These are phyloP conservation scores for Apiotrichum sp. DNA, from an alignment of 1,284 basidiomycete genomes.

Conservation along the genomic window DNA sequence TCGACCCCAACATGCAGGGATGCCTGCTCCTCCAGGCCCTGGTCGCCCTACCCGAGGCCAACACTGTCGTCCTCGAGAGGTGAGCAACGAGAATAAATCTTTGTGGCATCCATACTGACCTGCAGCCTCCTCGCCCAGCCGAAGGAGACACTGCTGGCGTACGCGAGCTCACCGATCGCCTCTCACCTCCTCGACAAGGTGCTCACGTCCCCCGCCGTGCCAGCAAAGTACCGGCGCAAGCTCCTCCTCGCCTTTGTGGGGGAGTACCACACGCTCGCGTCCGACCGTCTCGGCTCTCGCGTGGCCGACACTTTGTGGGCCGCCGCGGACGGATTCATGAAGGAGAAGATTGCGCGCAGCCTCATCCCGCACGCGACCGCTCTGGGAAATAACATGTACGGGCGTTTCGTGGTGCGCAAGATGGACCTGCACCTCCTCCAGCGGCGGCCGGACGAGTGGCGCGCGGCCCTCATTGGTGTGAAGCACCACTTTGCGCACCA, in stretches of 20 bases:
- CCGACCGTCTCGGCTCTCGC: conserved; percentile 80
- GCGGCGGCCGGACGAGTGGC: conserved; percentile 76
- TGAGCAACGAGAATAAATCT: not conserved
- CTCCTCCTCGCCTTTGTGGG: conserved; percentile 70
- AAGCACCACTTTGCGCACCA: conserved; percentile 46
- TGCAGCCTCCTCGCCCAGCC: conserved; percentile 53
- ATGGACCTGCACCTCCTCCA: conserved; percentile 72
- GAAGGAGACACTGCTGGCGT: conserved; percentile 57
- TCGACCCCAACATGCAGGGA: conserved; percentile 73
- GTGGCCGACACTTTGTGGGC: conserved; percentile 82
- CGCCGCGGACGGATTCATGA: conserved; percentile 79
- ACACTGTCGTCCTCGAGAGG: conserved; percentile 59
- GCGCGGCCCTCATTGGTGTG: conserved; percentile 51
- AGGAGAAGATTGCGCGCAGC: conserved; percentile 82
- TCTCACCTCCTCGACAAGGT: conserved; percentile 77
- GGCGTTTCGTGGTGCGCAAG: conserved; percentile 75
- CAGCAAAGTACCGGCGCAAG: conserved; percentile 61
- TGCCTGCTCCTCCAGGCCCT: conserved; percentile 76
- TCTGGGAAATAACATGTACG: conserved; percentile 70
- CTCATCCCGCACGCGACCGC: conserved; percentile 63
- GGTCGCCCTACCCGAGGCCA: conserved; percentile 61
- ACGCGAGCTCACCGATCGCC: conserved; percentile 65
- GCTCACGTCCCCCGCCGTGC: conserved; percentile 62
- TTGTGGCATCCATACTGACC: not conserved
- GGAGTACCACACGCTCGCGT: conserved; percentile 67